Base-by-base conservation (phyloP, 768 basidiomycete genomes). In the Mrakia blollopis region DNA sequence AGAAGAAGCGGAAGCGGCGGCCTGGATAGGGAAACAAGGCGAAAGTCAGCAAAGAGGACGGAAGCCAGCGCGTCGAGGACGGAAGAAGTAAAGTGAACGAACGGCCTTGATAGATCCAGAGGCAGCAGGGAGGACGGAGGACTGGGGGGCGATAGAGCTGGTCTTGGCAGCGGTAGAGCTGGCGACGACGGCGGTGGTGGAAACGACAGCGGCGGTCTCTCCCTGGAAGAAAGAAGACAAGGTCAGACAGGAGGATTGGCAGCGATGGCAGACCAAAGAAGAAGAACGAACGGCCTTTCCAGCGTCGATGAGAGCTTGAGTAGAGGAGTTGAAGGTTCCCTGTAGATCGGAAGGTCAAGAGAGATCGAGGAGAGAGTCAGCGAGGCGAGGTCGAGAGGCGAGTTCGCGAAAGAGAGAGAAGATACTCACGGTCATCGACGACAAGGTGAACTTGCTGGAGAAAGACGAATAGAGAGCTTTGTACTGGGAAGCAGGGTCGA, bases 271-370 rank as follows among this genome's bases (percentile, higher is more conserved):
- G 7, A 18, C 25, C 3, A 16, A 16, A 14, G n/a, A 57, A 18
- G n/a, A 28, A n/a, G 57, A n/a, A 57, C 57, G 23, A 28, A 57
- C 57, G 21, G 47, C 47, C 47, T 50, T 50, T 50, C 47, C 47
- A 14, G 65, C 65, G 65, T 68, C 65, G 65, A 68, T 68, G 65
- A 68, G 65, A 6, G 65, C 65, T 39, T 68, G 65, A 7, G 65
- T 68, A 9, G 35, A 23, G 18, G 65, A 35, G 65, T 68, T 39
- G 25, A 68, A 68, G 65, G 65, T 21, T 37, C 65, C 65, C 35
- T 35, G 35, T 25, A 2, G 39, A 44, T 32, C 39, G n/a, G 25
- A 68, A 39, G 37, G 25, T 25, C 7, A 23, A 13, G 39, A 68
- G 4, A 44, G 37, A 41, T 2, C 25, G 25, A 39, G 25, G 23